Conservation (phyloP, 306 rosid species). For the Ceratonia siliqua region DNA sequence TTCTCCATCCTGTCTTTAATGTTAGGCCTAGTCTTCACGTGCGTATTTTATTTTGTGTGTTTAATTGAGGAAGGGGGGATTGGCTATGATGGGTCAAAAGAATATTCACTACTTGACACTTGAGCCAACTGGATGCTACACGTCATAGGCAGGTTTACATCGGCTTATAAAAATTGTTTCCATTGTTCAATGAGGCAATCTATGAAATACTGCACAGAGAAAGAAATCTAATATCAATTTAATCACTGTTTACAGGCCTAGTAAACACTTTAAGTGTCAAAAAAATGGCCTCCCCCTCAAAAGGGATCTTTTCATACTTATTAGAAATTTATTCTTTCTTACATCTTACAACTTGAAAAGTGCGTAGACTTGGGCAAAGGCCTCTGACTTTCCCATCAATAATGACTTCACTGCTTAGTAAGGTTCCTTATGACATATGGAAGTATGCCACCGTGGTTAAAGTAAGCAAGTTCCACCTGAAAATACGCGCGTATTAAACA, state of each 20-base stretch:
- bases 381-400: conserved; percentile 26
- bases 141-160: conserved; percentile 25
- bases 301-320: conserved; percentile 43
- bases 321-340: conserved; percentile 41
- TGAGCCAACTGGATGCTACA: background rate
- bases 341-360: conserved; percentile 44
- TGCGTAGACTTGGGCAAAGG: conserved; percentile 22
- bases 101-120: background rate
- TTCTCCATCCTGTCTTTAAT: too few relatives aligned
- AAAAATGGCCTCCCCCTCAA: conserved; percentile 36
- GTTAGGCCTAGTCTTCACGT: too few relatives aligned
- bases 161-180: conserved; percentile 27
- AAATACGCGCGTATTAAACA: conserved; percentile 28
- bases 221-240: conserved; percentile 34
- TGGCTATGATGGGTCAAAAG: background rate
- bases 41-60: background rate
- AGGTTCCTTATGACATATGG: conserved; percentile 82
- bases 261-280: conserved; percentile 33
- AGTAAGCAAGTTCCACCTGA: conserved; percentile 89
- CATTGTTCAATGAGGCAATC: conserved; percentile 31
- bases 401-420: conserved; percentile 51
- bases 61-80: background rate
- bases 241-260: conserved; percentile 41
- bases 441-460: conserved; percentile 86
- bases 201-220: conserved; percentile 4